Conservation (phyloP, 2,329 filamentous ascomycete genomes). For the Akanthomyces uredinophilus region DNA sequence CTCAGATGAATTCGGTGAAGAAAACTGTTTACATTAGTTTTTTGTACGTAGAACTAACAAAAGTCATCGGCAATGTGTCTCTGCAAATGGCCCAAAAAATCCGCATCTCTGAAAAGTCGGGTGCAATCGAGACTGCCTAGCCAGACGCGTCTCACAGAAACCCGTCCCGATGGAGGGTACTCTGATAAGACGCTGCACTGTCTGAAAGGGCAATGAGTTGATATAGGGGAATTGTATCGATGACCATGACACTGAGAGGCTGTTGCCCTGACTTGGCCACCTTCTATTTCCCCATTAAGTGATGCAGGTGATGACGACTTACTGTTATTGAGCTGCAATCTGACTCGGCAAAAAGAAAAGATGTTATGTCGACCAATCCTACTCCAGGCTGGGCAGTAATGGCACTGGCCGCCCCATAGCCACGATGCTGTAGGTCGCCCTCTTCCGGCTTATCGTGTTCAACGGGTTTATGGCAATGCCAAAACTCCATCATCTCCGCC, state of each 20-base stretch:
- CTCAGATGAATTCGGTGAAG: slow-evolving; percentile 23
- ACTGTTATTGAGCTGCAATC: slow-evolving; percentile 54
- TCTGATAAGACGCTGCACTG: slow-evolving; percentile 18
- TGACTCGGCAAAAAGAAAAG: slow-evolving; percentile 62
- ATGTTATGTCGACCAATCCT: slow-evolving; percentile 76
- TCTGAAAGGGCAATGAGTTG: slow-evolving; percentile 28
- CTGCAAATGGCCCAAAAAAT: slow-evolving; percentile 43
- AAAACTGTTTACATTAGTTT: slow-evolving; percentile 33
- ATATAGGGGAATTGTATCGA: slow-evolving; percentile 67
- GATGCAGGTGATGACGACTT: slow-evolving; percentile 23
- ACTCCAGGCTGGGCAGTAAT: slow-evolving; percentile 61
- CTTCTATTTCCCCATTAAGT: slow-evolving; percentile 50
- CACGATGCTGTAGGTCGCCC: slow-evolving; percentile 55
- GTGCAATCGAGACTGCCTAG: slow-evolving; percentile 38
- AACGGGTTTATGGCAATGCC: slow-evolving; percentile 96
- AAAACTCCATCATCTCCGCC: slow-evolving; percentile 99
- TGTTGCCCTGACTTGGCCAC: slow-evolving; percentile 47
- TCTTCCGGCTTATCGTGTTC: slow-evolving; percentile 38
- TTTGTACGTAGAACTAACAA: slow-evolving; percentile 13
- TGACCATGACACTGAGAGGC: slow-evolving; percentile 51
- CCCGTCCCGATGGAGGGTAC: slow-evolving; percentile 42
- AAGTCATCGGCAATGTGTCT: slow-evolving; percentile 37
- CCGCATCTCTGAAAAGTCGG: slow-evolving; percentile 44
- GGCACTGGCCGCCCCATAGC: slow-evolving; percentile 76
- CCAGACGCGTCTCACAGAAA: slow-evolving; percentile 22